Evolutionary conservation across 768 basidiomycete genomes (phyloP).

Genomic region (Podaxis sp.): DNA sequence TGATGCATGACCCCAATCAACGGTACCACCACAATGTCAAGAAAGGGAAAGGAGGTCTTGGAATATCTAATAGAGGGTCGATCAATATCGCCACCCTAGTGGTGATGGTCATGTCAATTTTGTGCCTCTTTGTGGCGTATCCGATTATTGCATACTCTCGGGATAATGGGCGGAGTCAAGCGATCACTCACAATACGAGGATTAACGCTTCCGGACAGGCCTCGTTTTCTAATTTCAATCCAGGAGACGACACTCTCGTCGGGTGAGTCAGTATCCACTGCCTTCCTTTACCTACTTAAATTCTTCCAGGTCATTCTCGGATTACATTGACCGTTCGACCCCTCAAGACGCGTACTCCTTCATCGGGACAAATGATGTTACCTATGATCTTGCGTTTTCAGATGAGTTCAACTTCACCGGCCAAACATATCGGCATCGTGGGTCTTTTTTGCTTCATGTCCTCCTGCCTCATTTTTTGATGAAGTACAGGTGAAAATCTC

Average conservation of each 20-base stretch:
- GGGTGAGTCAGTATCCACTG: not conserved
- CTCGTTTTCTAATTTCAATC: constrained; percentile 8
- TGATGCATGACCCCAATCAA: constrained; percentile 48
- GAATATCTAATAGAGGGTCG: constrained; percentile 23
- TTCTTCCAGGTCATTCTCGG: not conserved
- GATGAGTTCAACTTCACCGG: constrained; percentile 79
- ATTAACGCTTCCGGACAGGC: constrained; percentile 72
- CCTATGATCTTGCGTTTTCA: constrained; percentile 69
- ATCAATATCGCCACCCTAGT: constrained; percentile 66
- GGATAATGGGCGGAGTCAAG: constrained; percentile 30
- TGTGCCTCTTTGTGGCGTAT: constrained; percentile 74
- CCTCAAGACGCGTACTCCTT: constrained; percentile 55
- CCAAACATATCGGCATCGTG: constrained; percentile 47
- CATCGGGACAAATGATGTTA: constrained; percentile 68
- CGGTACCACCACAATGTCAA: not conserved
- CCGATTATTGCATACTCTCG: constrained; percentile 54
- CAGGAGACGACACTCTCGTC: not conserved
- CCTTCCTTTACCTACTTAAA: not conserved
- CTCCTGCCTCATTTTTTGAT: not conserved
- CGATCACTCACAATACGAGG: constrained; percentile 55
- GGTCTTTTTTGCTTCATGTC: not conserved
- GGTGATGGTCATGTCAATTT: constrained; percentile 52
- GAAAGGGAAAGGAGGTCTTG: not conserved
- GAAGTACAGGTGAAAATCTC: constrained; percentile 46
- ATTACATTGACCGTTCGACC: constrained; percentile 64